Evolutionary conservation across 192 early-diverging fungal species (phyloP).

Genomic region (Podila verticillata): DNA sequence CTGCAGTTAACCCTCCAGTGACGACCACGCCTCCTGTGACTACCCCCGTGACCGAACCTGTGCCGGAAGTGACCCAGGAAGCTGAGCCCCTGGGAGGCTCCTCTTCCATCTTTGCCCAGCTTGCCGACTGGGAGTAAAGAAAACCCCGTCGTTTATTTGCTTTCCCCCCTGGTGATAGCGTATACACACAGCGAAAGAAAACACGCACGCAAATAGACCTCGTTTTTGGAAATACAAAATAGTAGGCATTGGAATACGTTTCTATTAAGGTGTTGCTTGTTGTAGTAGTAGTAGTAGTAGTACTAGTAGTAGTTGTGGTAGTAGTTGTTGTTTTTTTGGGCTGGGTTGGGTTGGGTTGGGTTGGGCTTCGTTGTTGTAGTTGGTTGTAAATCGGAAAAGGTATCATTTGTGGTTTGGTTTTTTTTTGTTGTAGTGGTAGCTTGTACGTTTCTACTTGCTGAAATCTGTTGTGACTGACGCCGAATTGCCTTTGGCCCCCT

Average conservation of each 20-base stretch:
- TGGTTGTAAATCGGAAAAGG: too few species aligned
- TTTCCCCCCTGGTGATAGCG: too few species aligned
- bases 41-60: too few species aligned
- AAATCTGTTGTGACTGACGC: not conserved
- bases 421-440: not conserved
- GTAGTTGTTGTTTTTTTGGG: too few species aligned
- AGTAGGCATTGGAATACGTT: not conserved
- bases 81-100: conserved; percentile 4
- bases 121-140: conserved; percentile 24
- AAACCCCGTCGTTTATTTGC: not conserved
- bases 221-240: not conserved
- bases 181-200: too few species aligned
- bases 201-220: too few species aligned
- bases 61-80: too few species aligned
- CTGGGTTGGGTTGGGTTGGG: too few species aligned
- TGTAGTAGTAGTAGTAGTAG: too few species aligned
- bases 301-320: too few species aligned
- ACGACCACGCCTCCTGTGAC: not conserved
- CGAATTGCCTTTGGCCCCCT: not conserved
- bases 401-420: not conserved
- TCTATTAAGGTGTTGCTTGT: too few species aligned
- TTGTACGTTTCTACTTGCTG: not conserved
- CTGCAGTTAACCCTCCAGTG: not conserved
- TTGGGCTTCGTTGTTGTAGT: too few species aligned
- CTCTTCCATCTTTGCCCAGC: conserved; percentile 30